Percentiles rank a stretch among this genome's conserved stretches.
Conservation (phyloP, 2,329 filamentous ascomycete species). For the Diplodia sapinea region DNA sequence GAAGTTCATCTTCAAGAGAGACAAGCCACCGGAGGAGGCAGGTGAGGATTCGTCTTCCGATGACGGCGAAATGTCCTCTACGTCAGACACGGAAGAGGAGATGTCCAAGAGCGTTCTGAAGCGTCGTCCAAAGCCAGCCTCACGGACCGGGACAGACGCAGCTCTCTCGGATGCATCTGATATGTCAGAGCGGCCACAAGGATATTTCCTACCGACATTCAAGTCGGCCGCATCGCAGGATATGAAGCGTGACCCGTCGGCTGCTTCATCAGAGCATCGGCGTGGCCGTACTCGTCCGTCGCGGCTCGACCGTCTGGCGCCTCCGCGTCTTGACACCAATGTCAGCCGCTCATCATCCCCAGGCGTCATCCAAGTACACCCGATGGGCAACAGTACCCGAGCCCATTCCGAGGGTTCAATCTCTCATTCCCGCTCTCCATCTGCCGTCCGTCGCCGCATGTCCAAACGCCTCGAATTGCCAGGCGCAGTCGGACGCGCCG, state of each 20-base stretch:
- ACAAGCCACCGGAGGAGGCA: constrained; percentile 47
- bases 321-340: constrained; percentile 56
- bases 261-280: background rate
- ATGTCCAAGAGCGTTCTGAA: constrained; percentile 31
- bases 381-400: background rate
- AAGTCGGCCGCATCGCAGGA: constrained; percentile 21
- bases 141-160: constrained; percentile 22
- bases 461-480: constrained; percentile 42
- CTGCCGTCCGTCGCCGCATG: constrained; percentile 40
- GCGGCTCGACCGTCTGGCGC: constrained; percentile 54
- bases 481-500: constrained; percentile 40
- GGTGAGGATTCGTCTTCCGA: constrained; percentile 35
- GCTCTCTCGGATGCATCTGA: constrained; percentile 17
- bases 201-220: constrained; percentile 27
- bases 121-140: constrained; percentile 3
- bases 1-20: constrained; percentile 65
- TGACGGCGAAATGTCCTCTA: constrained; percentile 54
- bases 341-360: constrained; percentile 31
- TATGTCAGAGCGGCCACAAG: constrained; percentile 5
- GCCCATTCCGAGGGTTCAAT: constrained; percentile 8
- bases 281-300: constrained; percentile 49
- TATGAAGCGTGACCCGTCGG: background rate
- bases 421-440: constrained; percentile 37
- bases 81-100: constrained; percentile 53
- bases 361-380: constrained; percentile 6